These are phyloP conservation scores for Boehmeria nivea DNA, from an alignment of 306 rosid species.

Conservation along the genomic window DNA sequence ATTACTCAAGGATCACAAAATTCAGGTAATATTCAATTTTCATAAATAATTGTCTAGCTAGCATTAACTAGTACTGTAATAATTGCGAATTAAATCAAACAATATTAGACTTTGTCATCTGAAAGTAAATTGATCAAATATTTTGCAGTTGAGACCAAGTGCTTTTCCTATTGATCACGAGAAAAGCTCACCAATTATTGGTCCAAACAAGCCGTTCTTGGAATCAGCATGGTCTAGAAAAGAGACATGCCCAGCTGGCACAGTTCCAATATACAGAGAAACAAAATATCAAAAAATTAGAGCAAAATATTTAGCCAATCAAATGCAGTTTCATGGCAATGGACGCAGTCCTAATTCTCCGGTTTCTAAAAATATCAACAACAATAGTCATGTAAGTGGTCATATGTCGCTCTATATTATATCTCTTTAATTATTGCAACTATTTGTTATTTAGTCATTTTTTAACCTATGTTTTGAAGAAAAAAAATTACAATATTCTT, in stretches of 20 bases:
- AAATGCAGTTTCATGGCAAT: background rate
- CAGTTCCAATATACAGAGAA: slow-evolving; percentile 22
- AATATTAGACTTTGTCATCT: too few relatives aligned
- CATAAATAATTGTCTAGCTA: background rate
- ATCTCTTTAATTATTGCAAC: too few relatives aligned
- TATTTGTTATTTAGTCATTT: too few relatives aligned
- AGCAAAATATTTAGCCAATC: background rate
- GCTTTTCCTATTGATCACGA: background rate
- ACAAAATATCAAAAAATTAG: background rate
- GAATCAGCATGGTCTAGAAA: background rate
- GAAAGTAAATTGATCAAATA: too few relatives aligned
- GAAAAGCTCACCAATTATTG: background rate
- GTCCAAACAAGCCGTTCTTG: background rate
- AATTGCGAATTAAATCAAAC: too few relatives aligned
- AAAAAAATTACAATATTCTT: too few relatives aligned
- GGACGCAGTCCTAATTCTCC: background rate
- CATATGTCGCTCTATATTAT: too few relatives aligned
- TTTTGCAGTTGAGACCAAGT: slow-evolving; percentile 9
- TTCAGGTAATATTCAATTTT: slow-evolving; percentile 8
- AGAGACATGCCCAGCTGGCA: slow-evolving; percentile 13
- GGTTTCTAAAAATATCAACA: too few relatives aligned
- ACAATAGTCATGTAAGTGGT: too few relatives aligned
- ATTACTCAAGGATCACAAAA: slow-evolving; percentile 17
- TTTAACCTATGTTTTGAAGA: too few relatives aligned
- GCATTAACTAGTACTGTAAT: too few relatives aligned